Base-by-base conservation (phyloP, 2,329 filamentous ascomycete species). In the Dryadomyces quercivorus region DNA sequence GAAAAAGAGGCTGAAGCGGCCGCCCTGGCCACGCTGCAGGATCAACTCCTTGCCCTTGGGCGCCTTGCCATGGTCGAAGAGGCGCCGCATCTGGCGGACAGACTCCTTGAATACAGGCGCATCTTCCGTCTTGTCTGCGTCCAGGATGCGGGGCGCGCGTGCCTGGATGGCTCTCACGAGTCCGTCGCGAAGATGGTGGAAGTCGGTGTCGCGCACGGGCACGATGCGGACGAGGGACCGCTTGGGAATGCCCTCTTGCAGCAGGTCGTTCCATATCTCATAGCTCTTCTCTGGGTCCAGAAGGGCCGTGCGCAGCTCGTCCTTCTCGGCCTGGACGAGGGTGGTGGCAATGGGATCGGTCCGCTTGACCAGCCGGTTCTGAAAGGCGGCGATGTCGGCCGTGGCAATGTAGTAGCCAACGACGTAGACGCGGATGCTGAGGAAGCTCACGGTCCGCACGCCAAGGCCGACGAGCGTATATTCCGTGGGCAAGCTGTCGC, bases 171-270 rank as follows among this genome's bases (percentile, higher is more conserved):
- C 86, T 6, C 90, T 81, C 56, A 96, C 88, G 73, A 91, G 94
- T 1, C 88, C 93, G 65, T 98, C 93, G 44, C 92, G 81, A 58
- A 98, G 70, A 67, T 98, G 93, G 60, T 85, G 82, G 69, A 96
- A 97, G 69, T 97, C 91, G 18, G 93, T 98, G 68, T 94, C 90
- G 42, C 89, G 78, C n/a, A 89, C 90, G 0, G 93, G 93, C 2
- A 92, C 83, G 59, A 98, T 85, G 48, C 92, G 80, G 70, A 95
- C 83, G 0, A 84, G 80, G 26, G 84, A 92, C 54, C 89, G 75
- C 34, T 64, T 76, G n/a, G 92, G 80, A 0, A 81, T 77, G 3
- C 80, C 75, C 0, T 83, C 73, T 56, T 75, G 73, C 26, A 97
- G 70, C 2, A 95, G 74, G 15, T 77, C 72, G 46, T 82, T 76